Evolutionary conservation across 139 green algal genomes (phyloP).

Genomic region (Pedinophyceae sp.): DNA sequence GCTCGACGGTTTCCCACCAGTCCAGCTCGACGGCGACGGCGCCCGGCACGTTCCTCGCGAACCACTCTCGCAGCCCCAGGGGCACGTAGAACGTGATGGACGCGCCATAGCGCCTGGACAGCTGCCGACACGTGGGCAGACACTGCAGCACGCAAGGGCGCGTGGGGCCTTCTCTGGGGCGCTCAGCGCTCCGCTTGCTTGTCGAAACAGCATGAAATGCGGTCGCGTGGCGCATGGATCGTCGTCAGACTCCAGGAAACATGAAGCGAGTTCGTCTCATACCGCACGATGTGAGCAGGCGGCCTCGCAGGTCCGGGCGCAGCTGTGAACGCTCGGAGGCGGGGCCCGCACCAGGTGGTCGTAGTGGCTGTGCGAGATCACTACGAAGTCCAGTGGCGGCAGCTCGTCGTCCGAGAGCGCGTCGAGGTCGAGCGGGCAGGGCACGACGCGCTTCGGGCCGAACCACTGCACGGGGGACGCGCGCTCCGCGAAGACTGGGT

Average conservation of each 20-base stretch:
- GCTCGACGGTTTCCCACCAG: constrained; percentile 50
- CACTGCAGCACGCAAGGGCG: no score
- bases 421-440: constrained; percentile 12
- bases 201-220: no score
- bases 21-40: constrained; percentile 48
- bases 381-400: constrained; percentile 43
- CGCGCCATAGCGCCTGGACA: neutral
- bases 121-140: neutral
- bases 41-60: constrained; percentile 16
- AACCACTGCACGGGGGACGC: constrained; percentile 22
- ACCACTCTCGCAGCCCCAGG: constrained; percentile 42
- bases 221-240: no score
- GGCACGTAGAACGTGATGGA: constrained; percentile 42
- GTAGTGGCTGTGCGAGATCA: constrained; percentile 63
- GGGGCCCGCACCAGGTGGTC: constrained; percentile 70
- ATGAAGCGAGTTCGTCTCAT: no score
- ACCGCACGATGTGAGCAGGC: no score
- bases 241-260: no score
- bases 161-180: no score
- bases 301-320: no score
- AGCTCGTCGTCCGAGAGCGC: constrained; percentile 18
- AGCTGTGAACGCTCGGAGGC: no score
- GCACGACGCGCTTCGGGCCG: constrained; percentile 29
- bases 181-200: no score
- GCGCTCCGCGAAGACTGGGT: constrained; percentile 46